phyloP scores from a whole-genome alignment of 768 basidiomycete genomes.

The Amyloporia xantha region DNA sequence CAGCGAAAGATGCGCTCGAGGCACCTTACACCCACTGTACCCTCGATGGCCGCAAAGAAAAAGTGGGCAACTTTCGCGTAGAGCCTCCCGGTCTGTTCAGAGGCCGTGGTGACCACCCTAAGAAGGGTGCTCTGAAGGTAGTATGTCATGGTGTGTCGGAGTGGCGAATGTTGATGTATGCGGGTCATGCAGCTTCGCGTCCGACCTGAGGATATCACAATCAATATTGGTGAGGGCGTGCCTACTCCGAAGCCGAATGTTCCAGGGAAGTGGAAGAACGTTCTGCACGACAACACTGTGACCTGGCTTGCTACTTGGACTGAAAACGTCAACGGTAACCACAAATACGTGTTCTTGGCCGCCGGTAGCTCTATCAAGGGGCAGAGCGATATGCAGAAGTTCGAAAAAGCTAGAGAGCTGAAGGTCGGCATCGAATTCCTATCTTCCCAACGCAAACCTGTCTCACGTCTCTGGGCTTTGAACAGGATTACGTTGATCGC shows the following conservation, averaged over 20 bases:
- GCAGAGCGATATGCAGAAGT: conserved; percentile 95
- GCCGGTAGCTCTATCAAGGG: conserved; percentile 98
- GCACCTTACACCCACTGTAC: conserved; percentile 77
- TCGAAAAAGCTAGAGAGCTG: conserved; percentile 94
- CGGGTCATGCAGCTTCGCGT: conserved; percentile 62
- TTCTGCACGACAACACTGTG: conserved; percentile 91
- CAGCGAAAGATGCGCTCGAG: conserved; percentile 76
- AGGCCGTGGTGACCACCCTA: conserved; percentile 97
- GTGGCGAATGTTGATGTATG: not conserved
- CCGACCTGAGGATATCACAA: conserved; percentile 87
- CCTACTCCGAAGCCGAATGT: conserved; percentile 83
- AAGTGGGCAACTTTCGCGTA: conserved; percentile 95
- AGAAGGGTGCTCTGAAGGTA: conserved; percentile 93
- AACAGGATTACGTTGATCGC: conserved; percentile 83
- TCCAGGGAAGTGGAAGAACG: conserved; percentile 84
- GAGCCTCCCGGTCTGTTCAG: conserved; percentile 98
- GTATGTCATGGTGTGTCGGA: not conserved
- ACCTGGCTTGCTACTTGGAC: conserved; percentile 99
- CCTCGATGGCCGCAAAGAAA: conserved; percentile 97
- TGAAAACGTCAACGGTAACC: conserved; percentile 92
- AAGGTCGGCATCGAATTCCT: conserved; percentile 48
- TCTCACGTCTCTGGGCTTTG: not conserved
- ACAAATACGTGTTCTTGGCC: conserved; percentile 97
- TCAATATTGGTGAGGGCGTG: conserved; percentile 82
- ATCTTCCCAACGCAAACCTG: not conserved